Conservation (phyloP, 2,329 filamentous ascomycete genomes). For the Xylaria polymorpha region DNA sequence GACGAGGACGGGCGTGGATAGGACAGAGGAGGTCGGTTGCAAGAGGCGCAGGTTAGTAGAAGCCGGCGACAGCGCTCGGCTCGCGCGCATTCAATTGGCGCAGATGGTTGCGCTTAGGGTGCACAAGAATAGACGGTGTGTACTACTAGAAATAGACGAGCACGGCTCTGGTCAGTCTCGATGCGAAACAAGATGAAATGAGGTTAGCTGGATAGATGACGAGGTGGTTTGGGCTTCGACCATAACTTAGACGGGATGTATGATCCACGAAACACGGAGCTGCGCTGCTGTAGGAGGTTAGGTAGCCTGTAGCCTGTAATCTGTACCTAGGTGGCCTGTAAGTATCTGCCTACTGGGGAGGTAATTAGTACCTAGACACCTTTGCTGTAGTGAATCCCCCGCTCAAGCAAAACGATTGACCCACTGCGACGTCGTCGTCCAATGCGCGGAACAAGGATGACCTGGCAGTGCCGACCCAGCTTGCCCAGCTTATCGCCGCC, state of each 20-base stretch:
- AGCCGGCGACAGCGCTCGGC: slow-evolving; percentile 2
- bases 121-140: background rate
- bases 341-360: too few species aligned
- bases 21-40: background rate
- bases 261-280: slow-evolving; percentile 22
- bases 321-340: too few species aligned
- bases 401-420: background rate
- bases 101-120: background rate
- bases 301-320: background rate
- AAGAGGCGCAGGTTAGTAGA: background rate
- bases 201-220: background rate
- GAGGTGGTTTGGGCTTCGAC: slow-evolving; percentile 1
- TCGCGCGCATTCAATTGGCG: slow-evolving; percentile 8
- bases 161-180: background rate
- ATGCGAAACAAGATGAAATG: background rate
- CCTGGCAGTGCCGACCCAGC: slow-evolving; percentile 6
- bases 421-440: background rate
- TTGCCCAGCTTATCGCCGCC: slow-evolving; percentile 27
- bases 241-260: background rate
- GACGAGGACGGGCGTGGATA: background rate
- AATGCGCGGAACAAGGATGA: slow-evolving; percentile 11
- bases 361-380: too few species aligned
- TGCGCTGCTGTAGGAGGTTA: background rate
- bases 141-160: background rate
- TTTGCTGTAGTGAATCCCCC: background rate